Percentiles rank a stretch among this genome's conserved stretches.
phyloP scores from a whole-genome alignment of 1,284 basidiomycete genomes.

The Ganoderma leucocontextum region DNA sequence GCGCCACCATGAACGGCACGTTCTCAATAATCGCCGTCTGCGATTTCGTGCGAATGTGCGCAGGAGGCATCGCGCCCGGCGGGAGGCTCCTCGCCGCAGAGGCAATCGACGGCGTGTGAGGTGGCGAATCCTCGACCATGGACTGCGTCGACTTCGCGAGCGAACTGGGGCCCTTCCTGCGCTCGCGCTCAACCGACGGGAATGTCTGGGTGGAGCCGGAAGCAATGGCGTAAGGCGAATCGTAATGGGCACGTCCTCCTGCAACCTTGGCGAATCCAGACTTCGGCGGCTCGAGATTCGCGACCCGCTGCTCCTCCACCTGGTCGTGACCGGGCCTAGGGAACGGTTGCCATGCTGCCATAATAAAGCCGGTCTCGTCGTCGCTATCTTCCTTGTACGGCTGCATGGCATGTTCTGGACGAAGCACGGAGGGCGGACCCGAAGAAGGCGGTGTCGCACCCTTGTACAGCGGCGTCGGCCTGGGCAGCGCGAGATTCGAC shows the following conservation, averaged over 20 bases:
- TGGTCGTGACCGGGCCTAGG: conserved; percentile 59
- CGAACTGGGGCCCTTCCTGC: conserved; percentile 34
- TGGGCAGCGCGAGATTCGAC: conserved; percentile 42
- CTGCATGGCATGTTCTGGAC: conserved; percentile 78
- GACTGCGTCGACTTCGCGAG: conserved; percentile 37
- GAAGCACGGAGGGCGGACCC: conserved; percentile 75
- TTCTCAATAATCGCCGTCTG: conserved; percentile 83
- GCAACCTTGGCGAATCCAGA: conserved; percentile 82
- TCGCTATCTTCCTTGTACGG: conserved; percentile 83
- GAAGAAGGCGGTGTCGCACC: conserved; percentile 54
- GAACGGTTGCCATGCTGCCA: conserved; percentile 85
- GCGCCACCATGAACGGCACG: conserved; percentile 38
- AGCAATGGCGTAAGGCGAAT: conserved; percentile 79
- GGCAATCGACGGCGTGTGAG: conserved; percentile 61
- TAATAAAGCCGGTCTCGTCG: conserved; percentile 82
- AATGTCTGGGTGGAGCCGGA: conserved; percentile 63
- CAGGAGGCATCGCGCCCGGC: conserved; percentile 70
- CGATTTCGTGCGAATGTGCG: conserved; percentile 78
- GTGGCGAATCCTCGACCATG: conserved; percentile 50
- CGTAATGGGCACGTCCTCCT: conserved; percentile 80
- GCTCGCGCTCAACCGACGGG: conserved; percentile 62
- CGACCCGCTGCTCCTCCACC: conserved; percentile 45
- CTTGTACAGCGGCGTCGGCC: conserved; percentile 37
- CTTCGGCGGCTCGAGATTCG: conserved; percentile 47
- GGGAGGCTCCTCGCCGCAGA: conserved; percentile 54